phyloP scores from a whole-genome alignment of 2,329 filamentous ascomycete genomes.

The Eurotiales sp. region DNA sequence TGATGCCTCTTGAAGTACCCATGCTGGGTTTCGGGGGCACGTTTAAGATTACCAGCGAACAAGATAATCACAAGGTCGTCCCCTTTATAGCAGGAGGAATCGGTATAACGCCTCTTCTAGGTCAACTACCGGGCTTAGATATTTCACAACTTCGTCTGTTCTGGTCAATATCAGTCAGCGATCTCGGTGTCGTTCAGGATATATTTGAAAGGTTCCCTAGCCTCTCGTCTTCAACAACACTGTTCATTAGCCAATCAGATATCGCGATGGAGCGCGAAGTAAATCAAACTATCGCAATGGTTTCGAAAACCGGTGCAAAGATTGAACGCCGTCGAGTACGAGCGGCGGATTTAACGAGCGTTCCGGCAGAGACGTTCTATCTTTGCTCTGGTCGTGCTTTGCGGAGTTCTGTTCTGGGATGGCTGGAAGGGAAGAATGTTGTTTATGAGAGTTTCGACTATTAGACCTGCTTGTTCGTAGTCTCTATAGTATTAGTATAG shows the following conservation, averaged over 20 bases:
- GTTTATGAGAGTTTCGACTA: conserved; percentile 62
- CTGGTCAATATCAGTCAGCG: conserved; percentile 63
- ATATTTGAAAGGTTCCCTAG: conserved; percentile 51
- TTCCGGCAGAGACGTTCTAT: conserved; percentile 51
- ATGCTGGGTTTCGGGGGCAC: conserved; percentile 71
- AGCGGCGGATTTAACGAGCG: conserved; percentile 43
- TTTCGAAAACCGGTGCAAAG: conserved; percentile 24
- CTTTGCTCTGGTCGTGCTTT: conserved; percentile 54
- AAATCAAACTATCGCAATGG: conserved; percentile 34
- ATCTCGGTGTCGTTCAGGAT: conserved; percentile 61
- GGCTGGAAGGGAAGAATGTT: conserved; percentile 54
- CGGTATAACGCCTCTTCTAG: conserved; percentile 77
- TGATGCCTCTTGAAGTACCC: conserved; percentile 57
- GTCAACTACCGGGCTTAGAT: conserved; percentile 57
- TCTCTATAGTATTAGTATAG: neutral
- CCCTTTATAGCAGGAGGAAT: conserved; percentile 74
- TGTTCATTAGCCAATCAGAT: conserved; percentile 62
- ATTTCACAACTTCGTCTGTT: conserved; percentile 53
- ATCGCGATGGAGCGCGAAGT: too few species aligned
- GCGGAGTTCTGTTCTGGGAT: conserved; percentile 48
- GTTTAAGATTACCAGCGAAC: conserved; percentile 44
- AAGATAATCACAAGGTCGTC: conserved; percentile 36
- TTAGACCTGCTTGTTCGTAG: conserved; percentile 25
- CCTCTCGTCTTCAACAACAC: conserved; percentile 50
- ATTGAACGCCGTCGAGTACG: conserved; percentile 46